These are phyloP conservation scores for Colletotrichum orchidophilum DNA, from an alignment of 2,329 filamentous ascomycete genomes.

Conservation along the genomic window DNA sequence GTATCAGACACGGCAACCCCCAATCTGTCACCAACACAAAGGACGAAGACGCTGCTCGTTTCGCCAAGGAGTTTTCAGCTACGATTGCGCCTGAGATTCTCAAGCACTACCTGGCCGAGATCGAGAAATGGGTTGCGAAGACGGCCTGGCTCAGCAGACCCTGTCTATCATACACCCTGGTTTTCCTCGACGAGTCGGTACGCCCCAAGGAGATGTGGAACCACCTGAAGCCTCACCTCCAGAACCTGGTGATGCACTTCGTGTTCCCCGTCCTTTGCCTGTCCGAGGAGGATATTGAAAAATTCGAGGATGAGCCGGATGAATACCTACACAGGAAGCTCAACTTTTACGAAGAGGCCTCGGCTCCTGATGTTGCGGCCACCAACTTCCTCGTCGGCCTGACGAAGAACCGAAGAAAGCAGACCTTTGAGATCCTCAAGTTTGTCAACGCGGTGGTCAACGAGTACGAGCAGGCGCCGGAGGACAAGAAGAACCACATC, in stretches of 20 bases:
- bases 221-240: conserved; percentile 91
- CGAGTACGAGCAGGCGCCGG: conserved; percentile 85
- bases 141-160: conserved; percentile 94
- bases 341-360: conserved; percentile 98
- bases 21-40: conserved; percentile 74
- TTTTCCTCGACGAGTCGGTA: conserved; percentile 96
- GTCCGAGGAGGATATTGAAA: conserved; percentile 88
- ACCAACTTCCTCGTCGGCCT: conserved; percentile 96
- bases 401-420: conserved; percentile 93
- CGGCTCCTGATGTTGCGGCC: conserved; percentile 91
- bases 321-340: conserved; percentile 97
- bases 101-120: conserved; percentile 91
- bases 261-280: conserved; percentile 96
- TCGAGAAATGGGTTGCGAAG: conserved; percentile 98
- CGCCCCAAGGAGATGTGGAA: conserved; percentile 98
- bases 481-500: conserved; percentile 90
- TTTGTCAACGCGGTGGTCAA: conserved; percentile 97
- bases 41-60: conserved; percentile 78
- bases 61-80: conserved; percentile 89
- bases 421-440: conserved; percentile 92
- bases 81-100: conserved; percentile 96
- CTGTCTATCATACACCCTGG: conserved; percentile 90
- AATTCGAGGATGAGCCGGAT: conserved; percentile 93
- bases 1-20: conserved; percentile 81
- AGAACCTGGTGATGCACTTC: conserved; percentile 91